A percentile compares a stretch with the other conserved stretches of the same genome.
Conservation (phyloP, 768 basidiomycete genomes). For the Mycena belliarum region DNA sequence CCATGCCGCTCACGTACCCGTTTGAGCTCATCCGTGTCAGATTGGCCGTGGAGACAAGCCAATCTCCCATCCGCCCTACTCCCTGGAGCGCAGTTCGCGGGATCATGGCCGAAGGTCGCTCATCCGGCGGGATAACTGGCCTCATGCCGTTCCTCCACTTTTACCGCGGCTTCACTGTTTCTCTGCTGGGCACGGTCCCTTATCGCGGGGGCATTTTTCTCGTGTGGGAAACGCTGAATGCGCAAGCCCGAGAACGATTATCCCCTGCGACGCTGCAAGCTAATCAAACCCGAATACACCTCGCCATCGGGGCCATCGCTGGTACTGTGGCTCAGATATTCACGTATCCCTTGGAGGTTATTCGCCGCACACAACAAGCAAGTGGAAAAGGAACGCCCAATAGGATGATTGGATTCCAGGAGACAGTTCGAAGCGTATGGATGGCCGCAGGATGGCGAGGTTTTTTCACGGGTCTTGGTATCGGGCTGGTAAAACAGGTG, state of each 20-base stretch:
- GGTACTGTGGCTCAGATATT: conserved; percentile 25
- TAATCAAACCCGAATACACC: conserved; percentile 27
- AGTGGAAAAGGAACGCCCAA: conserved; percentile 26
- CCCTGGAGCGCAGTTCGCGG: conserved; percentile 27
- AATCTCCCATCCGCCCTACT: conserved; percentile 29
- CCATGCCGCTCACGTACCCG: conserved; percentile 93
- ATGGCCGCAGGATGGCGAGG: conserved; percentile 25
- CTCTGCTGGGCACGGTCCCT: conserved; percentile 80
- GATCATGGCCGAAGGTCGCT: conserved; percentile 21
- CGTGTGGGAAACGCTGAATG: conserved; percentile 30
- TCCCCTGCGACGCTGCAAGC: conserved; percentile 19
- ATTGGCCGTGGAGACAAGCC: conserved; percentile 80
- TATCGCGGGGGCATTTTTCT: conserved; percentile 30
- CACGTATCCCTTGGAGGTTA: conserved; percentile 29
- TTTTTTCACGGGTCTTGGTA: conserved; percentile 29
- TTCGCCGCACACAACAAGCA: conserved; percentile 31
- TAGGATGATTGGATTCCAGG: conserved; percentile 26
- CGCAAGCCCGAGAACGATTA: conserved; percentile 20
- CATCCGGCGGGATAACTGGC: conserved; percentile 18
- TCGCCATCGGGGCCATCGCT: conserved; percentile 29
- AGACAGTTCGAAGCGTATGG: conserved; percentile 25
- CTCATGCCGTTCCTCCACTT: conserved; percentile 81
- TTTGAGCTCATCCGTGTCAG: conserved; percentile 94
- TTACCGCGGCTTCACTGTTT: conserved; percentile 96
- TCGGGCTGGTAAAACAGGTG: conserved; percentile 28